Evolutionary conservation across 768 basidiomycete genomes (phyloP), one percentile per base, ranked within the genome.

Genomic region (Pholiota microspora): DNA sequence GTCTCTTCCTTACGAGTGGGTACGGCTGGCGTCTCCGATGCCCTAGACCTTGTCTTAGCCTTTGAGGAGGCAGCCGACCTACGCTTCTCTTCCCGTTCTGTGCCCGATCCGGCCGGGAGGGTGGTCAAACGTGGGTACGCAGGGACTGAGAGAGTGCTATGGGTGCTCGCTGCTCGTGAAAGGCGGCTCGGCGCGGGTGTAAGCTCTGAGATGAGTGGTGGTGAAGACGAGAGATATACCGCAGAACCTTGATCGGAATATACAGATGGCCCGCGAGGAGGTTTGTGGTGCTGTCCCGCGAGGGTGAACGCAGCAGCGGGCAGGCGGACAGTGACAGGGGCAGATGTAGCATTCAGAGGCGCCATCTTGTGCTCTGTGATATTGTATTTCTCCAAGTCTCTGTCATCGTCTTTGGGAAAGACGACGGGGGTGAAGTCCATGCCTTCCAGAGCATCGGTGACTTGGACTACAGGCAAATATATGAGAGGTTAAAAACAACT

Each of bases 361-460:
- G 44, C 28, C 48, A 27, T 28, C 36, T 34, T 32, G 36, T 16
- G 28, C 18, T 42, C 46, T 15, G 53, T 32, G 29, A 56, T 55
- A 18, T 54, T 23, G 13, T 45, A 21, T 46, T 63, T 64, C 32
- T 68, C 65, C 21, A 61, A 57, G 31, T 58, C 54, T 9, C 38
- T 25, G 28, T 51, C 28, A 1, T 67, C 52, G 24, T n/a, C 32
- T 64, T 71, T 46, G 18, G 71, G 55, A 54, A 79, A 77, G 42
- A 68, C 69, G 13, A 75, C 73, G 0, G 75, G 74, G 0, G 77
- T 73, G 50, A 79, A 79, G 62, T 76, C 71, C 23, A 70, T 69
- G 6, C 68, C 73, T 28, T 76, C 77, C 12, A 78, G 68, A 10
- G 67, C 73, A 24, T 72, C 68, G 2, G 58, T 69, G 5, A 74